phyloP scores from a whole-genome alignment of 2,329 filamentous ascomycete genomes.

The Botrytis elliptica region DNA sequence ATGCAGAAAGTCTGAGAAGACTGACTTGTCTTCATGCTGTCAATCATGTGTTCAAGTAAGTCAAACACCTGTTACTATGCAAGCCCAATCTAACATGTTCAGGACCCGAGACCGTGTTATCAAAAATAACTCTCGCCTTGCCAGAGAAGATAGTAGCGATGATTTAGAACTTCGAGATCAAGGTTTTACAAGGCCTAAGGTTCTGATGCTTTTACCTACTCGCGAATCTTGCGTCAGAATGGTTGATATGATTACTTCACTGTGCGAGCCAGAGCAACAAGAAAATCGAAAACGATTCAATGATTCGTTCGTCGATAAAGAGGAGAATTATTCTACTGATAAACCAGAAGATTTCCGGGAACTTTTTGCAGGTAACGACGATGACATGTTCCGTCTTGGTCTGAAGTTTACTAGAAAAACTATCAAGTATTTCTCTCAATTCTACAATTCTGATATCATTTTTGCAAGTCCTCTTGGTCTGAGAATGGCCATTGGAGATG shows the following conservation, averaged over 20 bases:
- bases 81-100: slow-evolving; percentile 24
- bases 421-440: slow-evolving; percentile 89
- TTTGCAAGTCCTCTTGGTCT: slow-evolving; percentile 87
- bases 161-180: slow-evolving; percentile 83
- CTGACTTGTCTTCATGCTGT: slow-evolving; percentile 79
- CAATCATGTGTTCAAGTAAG: slow-evolving; percentile 86
- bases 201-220: slow-evolving; percentile 86
- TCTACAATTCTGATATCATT: slow-evolving; percentile 95
- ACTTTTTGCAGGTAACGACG: slow-evolving; percentile 90
- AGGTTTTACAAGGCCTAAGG: slow-evolving; percentile 91
- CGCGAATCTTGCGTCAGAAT: slow-evolving; percentile 79
- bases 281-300: slow-evolving; percentile 93
- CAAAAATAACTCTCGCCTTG: slow-evolving; percentile 83
- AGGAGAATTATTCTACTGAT: slow-evolving; percentile 66
- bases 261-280: slow-evolving; percentile 83
- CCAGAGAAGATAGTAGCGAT: slow-evolving; percentile 60
- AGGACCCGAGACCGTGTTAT: slow-evolving; percentile 85
- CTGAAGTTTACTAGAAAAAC: slow-evolving; percentile 96
- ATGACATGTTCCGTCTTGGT: slow-evolving; percentile 96
- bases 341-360: slow-evolving; percentile 85
- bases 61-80: slow-evolving; percentile 10
- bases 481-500: slow-evolving; percentile 82
- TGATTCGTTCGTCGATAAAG: slow-evolving; percentile 72
- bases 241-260: slow-evolving; percentile 70
- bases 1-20: slow-evolving; percentile 67